phyloP scores from a whole-genome alignment of 176 grass and related monocot genomes.

The Aegilops speltoides region DNA sequence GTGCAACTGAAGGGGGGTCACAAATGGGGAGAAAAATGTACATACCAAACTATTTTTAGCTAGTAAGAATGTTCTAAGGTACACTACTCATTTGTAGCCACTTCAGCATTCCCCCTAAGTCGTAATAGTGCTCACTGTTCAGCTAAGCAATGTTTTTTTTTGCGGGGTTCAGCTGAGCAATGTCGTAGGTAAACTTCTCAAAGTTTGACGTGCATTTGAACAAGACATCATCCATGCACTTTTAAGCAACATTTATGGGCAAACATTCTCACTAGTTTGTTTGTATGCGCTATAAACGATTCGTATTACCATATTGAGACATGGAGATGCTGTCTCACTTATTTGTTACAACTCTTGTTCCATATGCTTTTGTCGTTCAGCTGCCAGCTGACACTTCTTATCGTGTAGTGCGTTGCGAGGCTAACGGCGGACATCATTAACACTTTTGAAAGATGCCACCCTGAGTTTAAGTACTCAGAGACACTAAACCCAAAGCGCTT shows the following conservation, averaged over 20 bases:
- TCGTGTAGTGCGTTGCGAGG: slow-evolving; percentile 66
- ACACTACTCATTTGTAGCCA: not conserved
- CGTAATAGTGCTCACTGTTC: not conserved
- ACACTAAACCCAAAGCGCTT: slow-evolving; percentile 67
- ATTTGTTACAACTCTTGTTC: not conserved
- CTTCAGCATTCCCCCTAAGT: slow-evolving; percentile 3
- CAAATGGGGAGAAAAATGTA: not conserved
- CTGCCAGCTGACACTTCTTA: slow-evolving; percentile 20
- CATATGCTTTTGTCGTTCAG: not conserved
- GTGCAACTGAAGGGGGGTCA: not conserved
- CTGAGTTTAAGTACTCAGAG: slow-evolving; percentile 82
- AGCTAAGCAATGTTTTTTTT: not conserved
- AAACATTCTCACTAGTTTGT: not conserved
- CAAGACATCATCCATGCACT: not conserved
- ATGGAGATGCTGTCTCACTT: not conserved
- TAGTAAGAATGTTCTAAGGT: slow-evolving; percentile 4
- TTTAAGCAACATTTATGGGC: too few species aligned
- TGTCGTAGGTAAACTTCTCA: not conserved
- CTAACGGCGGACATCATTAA: slow-evolving; percentile 72
- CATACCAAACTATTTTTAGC: not conserved
- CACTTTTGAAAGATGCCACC: slow-evolving; percentile 68
- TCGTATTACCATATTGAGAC: not conserved
- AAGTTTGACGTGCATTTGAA: not conserved
- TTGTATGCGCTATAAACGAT: not conserved
- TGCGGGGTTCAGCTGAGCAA: not conserved